Evolutionary conservation across 495 filamentous ascomycete genomes (phyloP).

Genomic region (Tuber magnatum): DNA sequence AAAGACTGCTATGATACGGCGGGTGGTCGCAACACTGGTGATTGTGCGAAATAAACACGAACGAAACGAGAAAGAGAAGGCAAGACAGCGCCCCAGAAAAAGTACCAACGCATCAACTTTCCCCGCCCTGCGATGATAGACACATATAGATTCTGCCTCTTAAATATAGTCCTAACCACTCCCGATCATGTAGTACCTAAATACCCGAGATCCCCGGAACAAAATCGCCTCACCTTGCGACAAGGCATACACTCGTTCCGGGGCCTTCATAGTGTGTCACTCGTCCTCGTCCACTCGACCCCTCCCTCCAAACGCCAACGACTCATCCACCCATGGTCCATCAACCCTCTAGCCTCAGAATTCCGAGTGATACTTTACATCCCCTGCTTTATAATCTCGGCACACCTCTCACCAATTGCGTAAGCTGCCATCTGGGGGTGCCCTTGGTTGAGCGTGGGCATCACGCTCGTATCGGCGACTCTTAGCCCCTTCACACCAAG

Average conservation of each 20-base stretch:
- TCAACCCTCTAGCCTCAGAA: neutral
- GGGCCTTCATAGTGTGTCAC: neutral
- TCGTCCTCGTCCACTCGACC: no score
- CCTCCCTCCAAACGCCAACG: no score
- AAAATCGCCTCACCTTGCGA: neutral
- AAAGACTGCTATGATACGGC: neutral
- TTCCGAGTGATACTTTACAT: neutral
- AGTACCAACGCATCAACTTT: neutral
- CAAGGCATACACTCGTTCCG: neutral
- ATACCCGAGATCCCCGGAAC: neutral
- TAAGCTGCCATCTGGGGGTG: conserved; percentile 57
- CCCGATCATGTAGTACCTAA: neutral
- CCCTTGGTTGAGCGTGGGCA: conserved; percentile 51
- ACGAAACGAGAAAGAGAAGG: neutral
- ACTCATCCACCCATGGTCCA: neutral
- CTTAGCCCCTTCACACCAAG: conserved; percentile 49
- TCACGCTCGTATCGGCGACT: conserved; percentile 53
- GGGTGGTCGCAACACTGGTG: neutral
- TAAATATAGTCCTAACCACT: neutral
- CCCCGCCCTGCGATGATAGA: neutral
- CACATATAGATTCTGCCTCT: neutral
- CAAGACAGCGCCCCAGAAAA: neutral
- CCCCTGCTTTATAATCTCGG: conserved; percentile 41
- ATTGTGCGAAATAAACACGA: neutral
- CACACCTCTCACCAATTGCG: conserved; percentile 55